Base-by-base conservation (phyloP, 306 rosid species). In the Chamaecrista fasciculata region DNA sequence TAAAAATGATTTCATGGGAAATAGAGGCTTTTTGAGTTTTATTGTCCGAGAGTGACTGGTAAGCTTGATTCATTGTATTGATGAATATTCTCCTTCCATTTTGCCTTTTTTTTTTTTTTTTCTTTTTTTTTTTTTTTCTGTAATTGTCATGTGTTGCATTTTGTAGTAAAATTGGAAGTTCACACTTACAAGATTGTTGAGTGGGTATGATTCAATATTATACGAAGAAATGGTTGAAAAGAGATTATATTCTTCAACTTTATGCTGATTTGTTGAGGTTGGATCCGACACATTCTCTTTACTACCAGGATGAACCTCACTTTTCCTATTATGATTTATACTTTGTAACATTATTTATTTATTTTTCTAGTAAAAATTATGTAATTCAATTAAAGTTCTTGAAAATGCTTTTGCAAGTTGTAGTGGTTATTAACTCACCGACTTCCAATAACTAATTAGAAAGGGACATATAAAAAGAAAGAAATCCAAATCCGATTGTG, bases 101-200 rank as follows among this genome's bases (percentile, higher is more conserved):
- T 70, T 15, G 42, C 8, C 14, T 50, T 62, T n/a, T n/a, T n/a
- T n/a, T 62, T 49, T 33, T 69, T 53, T n/a, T n/a, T n/a, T n/a
- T n/a, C n/a, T n/a, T n/a, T n/a, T n/a, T n/a, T n/a, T n/a, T n/a
- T n/a, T n/a, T n/a, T n/a, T n/a, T n/a, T n/a, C n/a, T 58, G 14
- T 24, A 20, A 61, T 37, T 66, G 4, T 49, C 34, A 51, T 78
- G 24, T 65, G 8, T 75, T 63, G 43, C 34, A 55, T 71, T 52
- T 62, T 80, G 83, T 55, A 94, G 97, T 80, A 94, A 94, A 84
- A 85, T 94, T 62, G 96, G 96, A 94, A 84, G 83, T 97, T 91
- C 67, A 82, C 87, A 28, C 91, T 91, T 61, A 92, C 99, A 52
- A 89, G 97, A 82, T 80, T 94, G 82, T 71, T 94, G 81, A 82